These are phyloP conservation scores for Harringtonia lauricola DNA, from an alignment of 2,329 filamentous ascomycete species.

Conservation along the genomic window DNA sequence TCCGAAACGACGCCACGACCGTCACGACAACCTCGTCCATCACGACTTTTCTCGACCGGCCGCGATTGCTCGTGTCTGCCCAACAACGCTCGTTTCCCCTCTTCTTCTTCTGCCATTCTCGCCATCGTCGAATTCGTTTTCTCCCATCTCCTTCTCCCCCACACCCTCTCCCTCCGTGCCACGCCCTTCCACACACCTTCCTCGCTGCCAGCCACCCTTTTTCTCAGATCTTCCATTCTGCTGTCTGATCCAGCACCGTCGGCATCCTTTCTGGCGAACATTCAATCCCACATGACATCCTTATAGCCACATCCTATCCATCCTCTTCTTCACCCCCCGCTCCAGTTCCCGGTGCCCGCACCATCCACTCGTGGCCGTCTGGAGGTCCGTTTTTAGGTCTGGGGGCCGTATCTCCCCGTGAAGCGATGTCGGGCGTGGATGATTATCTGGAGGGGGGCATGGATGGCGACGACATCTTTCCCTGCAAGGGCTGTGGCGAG, in stretches of 20 bases:
- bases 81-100: too few relatives aligned
- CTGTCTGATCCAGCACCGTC: too few relatives aligned
- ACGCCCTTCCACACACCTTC: too few relatives aligned
- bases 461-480: conserved; percentile 74
- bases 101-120: too few relatives aligned
- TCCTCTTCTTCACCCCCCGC: not conserved
- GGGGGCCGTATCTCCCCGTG: conserved; percentile 3
- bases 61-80: too few relatives aligned
- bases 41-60: not conserved
- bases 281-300: conserved; percentile 1
- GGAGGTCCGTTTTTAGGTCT: not conserved
- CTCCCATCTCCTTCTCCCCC: too few relatives aligned
- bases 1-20: conserved; percentile 8
- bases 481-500: conserved; percentile 92
- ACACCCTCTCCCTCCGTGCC: too few relatives aligned
- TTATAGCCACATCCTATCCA: not conserved
- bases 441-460: conserved; percentile 54
- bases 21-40: not conserved
- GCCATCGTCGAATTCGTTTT: too few relatives aligned
- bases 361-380: not conserved
- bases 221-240: too few relatives aligned
- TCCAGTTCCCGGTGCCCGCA: not conserved
- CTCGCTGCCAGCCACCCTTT: not conserved
- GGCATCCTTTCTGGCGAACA: not conserved
- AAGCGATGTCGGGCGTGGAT: conserved; percentile 40